Base-by-base conservation (phyloP, 495 filamentous ascomycete genomes). In the Aspergillus wentii region DNA sequence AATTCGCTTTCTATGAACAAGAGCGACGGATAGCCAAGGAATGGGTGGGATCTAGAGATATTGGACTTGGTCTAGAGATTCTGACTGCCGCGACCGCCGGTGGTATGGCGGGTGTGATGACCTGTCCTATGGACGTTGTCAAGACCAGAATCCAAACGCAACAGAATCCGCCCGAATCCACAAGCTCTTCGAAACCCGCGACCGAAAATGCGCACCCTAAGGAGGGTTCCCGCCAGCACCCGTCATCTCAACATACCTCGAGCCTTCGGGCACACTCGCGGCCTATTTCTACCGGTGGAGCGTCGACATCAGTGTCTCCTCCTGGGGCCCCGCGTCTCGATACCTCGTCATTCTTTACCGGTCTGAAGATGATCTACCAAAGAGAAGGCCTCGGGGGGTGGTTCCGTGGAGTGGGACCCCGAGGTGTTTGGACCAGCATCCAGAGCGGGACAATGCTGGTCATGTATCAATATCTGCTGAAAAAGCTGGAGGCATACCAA, bases 81-180 rank as follows among this genome's bases (percentile, higher is more conserved):
- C 55, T 89, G 23, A 98, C 92, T 3, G 92, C 87, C 5, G 88
- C 85, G 5, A 83, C 80, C n/a, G 92, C 92, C 1, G 92, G 92
- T 37, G 91, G 92, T 17, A 79, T 97, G 64, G 92, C 92, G 1
- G 92, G 92, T 41, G 85, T 92, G 3, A 80, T 98, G 1, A 97
- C 92, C 2, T 95, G 89, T 54, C 92, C 92, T 10, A 75, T 98
- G 46, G 92, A 98, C 54, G 92, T 98, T 3, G 94, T 98, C 33
- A 98, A 98, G 64, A 98, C 92, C 1, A 75, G 92, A 33, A 82
- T 97, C n/a, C 92, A 98, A 59, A 98, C 92, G 1, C 91, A 97
- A 58, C 71, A 92, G 27, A 83, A 92, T 44, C n/a, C n/a, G n/a
- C 71, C 66, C 1, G 52, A 51, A 11, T 40, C 33, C 42, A 49